These are phyloP conservation scores for Vinca minor DNA, from an alignment of 257 asterid genomes.

Conservation along the genomic window DNA sequence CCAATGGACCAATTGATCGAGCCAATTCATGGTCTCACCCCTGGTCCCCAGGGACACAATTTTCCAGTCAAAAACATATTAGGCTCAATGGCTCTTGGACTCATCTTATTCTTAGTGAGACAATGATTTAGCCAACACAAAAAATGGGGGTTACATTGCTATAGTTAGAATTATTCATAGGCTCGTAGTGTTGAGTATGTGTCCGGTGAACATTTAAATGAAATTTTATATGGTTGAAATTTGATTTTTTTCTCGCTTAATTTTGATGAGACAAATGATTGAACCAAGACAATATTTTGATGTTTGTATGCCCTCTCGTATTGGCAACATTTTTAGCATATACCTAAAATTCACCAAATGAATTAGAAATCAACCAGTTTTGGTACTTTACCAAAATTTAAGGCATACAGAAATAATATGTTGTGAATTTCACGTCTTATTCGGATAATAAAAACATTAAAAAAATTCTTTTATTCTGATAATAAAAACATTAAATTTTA, in stretches of 20 bases:
- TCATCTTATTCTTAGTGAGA: constrained; percentile 14
- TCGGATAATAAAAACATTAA: no score
- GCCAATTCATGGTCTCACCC: constrained; percentile 27
- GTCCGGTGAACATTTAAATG: no score
- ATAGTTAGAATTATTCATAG: background rate
- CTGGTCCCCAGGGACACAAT: constrained; percentile 28
- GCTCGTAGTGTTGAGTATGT: no score
- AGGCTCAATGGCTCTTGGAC: constrained; percentile 22
- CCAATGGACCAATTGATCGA: constrained; percentile 25
- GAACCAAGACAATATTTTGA: background rate
- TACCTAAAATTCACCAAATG: constrained; percentile 5
- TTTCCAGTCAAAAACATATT: constrained; percentile 30
- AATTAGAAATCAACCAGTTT: background rate
- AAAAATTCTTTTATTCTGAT: no score
- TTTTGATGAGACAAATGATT: background rate
- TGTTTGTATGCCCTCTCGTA: background rate
- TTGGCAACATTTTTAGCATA: background rate
- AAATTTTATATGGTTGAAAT: no score
- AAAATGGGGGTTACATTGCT: constrained; percentile 8
- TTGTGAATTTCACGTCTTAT: no score
- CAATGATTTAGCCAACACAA: constrained; percentile 21
- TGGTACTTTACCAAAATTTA: constrained; percentile 2
- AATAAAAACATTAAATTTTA: no score
- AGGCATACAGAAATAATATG: no score
- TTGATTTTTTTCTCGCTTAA: no score